Evolutionary conservation across 1,284 basidiomycete species (phyloP), one percentile per base, ranked within the genome.

Genomic region (Peniophora sp.): DNA sequence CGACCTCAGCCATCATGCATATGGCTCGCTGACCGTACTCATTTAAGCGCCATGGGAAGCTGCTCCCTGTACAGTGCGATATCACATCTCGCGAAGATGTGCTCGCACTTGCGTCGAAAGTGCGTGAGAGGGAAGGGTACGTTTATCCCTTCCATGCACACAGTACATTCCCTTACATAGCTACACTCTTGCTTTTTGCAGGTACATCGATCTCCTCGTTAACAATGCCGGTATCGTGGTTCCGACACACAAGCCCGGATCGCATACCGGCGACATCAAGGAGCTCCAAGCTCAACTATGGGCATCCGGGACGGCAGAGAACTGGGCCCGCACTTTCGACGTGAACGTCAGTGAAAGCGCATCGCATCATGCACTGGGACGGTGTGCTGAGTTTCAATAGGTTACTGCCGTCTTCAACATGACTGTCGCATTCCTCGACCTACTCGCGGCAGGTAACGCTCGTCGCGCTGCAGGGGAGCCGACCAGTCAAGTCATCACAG

Each of bases 211-310:
- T 62, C 67, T 88, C 34, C 77, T 88, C 51, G 70, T 89, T 57
- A 87, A 87, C 64, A 89, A 89, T 62, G 83, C 85, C n/a, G 85
- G 82, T 10, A 79, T 86, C 57, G 77, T 75, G 27, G 70, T 75
- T 55, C 83, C n/a, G 5, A 20, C 19, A 8, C 16, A 20, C n/a
- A n/a, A 41, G n/a, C 38, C n/a, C 8, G 16, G n/a, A 5, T 17
- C 38, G 61, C 32, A 69, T 69, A 41, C 69, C 67, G 59, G 57
- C 20, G 62, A 63, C 45, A 85, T 88, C 55, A 78, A 77, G 60
- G 68, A 73, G 0, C 80, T 84, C 56, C 85, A 88, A 61, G 71
- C 69, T 47, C 67, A 73, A 20, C 70, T 88, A n/a, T 85, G 85
- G 83, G 73, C 81, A 50, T 69, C 76, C 6, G 81, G 79, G 3